Percentiles rank a stretch among this genome's conserved stretches.
These are phyloP conservation scores for Calonectria henricotiae DNA, from an alignment of 2,329 filamentous ascomycete species.

Conservation along the genomic window DNA sequence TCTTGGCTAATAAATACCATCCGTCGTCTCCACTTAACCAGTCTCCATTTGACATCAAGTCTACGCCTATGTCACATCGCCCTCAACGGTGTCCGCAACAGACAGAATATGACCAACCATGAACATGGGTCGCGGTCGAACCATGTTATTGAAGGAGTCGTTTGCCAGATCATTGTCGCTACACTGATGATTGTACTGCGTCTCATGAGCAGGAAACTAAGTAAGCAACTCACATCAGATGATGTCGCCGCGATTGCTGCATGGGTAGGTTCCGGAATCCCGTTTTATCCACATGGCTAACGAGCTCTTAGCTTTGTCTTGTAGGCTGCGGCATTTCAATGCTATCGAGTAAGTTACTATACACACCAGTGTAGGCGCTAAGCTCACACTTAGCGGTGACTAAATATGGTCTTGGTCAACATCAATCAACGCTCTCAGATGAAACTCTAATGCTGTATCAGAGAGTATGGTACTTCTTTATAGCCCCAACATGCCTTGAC, in stretches of 20 bases:
- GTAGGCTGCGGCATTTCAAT: not conserved
- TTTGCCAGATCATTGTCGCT: not conserved
- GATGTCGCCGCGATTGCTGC: not conserved
- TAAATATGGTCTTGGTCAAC: slow-evolving; percentile 4
- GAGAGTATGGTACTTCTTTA: not conserved
- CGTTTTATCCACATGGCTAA: not conserved
- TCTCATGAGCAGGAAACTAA: not conserved
- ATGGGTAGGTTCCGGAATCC: not conserved
- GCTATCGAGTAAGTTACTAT: not conserved
- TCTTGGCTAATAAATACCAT: slow-evolving; percentile 1
- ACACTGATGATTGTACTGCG: not conserved
- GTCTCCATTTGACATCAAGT: not conserved
- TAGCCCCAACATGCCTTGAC: too few relatives aligned
- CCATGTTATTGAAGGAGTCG: not conserved
- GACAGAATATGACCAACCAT: not conserved
- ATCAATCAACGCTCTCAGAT: not conserved
- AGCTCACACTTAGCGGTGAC: not conserved
- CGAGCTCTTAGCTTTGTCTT: not conserved
- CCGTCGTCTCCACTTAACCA: not conserved
- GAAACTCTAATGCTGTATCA: not conserved
- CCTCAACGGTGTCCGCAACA: not conserved
- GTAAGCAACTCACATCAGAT: not conserved
- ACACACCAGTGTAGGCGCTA: too few relatives aligned
- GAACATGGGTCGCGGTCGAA: not conserved
- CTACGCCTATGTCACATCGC: not conserved